Evolutionary conservation across 345 rosid species (phyloP).

Genomic region (Boechera retrofracta): DNA sequence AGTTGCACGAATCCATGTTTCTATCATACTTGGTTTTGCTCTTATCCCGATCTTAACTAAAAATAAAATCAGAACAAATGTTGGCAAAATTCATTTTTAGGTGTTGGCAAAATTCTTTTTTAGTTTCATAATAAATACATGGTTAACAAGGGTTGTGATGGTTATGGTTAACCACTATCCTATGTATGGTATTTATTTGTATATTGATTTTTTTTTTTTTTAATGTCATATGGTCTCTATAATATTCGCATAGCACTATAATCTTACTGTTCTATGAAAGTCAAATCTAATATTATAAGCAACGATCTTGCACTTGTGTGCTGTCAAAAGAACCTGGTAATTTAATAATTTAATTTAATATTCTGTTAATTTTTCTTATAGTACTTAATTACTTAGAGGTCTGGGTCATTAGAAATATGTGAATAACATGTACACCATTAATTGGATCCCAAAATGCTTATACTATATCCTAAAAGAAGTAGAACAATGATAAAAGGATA

Average conservation of each 20-base stretch:
- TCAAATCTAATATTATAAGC: slow-evolving; percentile 29
- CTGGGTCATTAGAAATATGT: neutral
- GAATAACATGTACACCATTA: slow-evolving; percentile 12
- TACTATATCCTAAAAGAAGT: neutral
- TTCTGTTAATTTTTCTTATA: neutral
- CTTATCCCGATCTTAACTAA: neutral
- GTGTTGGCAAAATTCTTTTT: neutral
- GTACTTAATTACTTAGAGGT: neutral
- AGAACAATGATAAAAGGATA: neutral
- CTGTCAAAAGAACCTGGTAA: slow-evolving; percentile 25
- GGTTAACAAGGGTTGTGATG: slow-evolving; percentile 20
- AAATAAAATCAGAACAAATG: neutral
- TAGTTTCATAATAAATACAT: neutral
- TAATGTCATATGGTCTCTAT: slow-evolving; percentile 25
- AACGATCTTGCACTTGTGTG: slow-evolving; percentile 2
- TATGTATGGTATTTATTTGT: slow-evolving; percentile 11
- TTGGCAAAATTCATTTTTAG: no score
- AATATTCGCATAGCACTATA: slow-evolving; percentile 13
- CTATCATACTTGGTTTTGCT: neutral
- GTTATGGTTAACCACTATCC: slow-evolving; percentile 36
- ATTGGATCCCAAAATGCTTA: neutral
- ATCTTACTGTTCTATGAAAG: slow-evolving; percentile 30
- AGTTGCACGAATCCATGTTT: neutral
- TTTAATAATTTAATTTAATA: neutral
- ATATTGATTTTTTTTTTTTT: neutral